phyloP scores from a whole-genome alignment of 148 eudicot genomes.

The Nepenthes mirabilis region DNA sequence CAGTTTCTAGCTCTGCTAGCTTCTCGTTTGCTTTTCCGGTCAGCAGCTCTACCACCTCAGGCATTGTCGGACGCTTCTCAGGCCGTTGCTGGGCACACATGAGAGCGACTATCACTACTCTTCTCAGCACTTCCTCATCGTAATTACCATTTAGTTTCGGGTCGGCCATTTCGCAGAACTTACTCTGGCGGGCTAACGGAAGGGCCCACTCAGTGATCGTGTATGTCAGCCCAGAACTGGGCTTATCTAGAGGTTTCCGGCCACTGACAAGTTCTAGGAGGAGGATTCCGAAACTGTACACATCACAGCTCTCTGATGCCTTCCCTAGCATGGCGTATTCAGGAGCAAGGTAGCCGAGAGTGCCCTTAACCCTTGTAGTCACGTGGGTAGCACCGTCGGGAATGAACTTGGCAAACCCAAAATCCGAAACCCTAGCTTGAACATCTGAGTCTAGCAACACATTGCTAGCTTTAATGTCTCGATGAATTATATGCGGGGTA shows the following conservation, averaged over 20 bases:
- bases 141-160: conserved; percentile 51
- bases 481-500: conserved; percentile 84
- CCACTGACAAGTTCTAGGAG: conserved; percentile 79
- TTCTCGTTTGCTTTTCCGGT: conserved; percentile 63
- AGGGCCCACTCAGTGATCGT: conserved; percentile 71
- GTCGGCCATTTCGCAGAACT: conserved; percentile 59
- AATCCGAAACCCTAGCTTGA: conserved; percentile 72
- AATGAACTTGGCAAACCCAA: conserved; percentile 66
- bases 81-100: conserved; percentile 51
- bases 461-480: conserved; percentile 92
- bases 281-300: conserved; percentile 84
- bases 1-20: conserved; percentile 37
- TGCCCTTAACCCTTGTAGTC: conserved; percentile 58
- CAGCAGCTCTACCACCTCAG: conserved; percentile 59
- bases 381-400: conserved; percentile 73
- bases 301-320: conserved; percentile 77
- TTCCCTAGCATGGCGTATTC: conserved; percentile 73
- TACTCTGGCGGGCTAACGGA: conserved; percentile 50
- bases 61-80: conserved; percentile 79
- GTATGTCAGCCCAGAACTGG: conserved; percentile 21
- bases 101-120: conserved; percentile 44
- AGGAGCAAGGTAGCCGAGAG: conserved; percentile 76
- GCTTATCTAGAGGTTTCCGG: conserved; percentile 58
- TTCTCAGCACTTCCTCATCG: conserved; percentile 55
- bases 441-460: conserved; percentile 68